These are phyloP conservation scores for Magnusiomyces suaveolens DNA, from an alignment of 1,139 yeast species.

Conservation along the genomic window DNA sequence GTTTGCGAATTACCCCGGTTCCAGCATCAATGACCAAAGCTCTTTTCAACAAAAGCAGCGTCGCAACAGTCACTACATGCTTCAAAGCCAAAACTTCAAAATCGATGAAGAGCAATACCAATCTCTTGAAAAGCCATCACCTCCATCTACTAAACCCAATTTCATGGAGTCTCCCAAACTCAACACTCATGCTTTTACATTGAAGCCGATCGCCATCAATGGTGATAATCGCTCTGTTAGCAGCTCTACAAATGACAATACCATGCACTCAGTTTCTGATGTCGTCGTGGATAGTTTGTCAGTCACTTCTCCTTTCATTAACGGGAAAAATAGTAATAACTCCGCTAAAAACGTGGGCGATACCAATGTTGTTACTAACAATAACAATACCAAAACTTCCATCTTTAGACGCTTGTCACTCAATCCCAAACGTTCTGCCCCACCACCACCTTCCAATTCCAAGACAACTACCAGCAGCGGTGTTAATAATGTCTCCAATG, in stretches of 20 bases:
- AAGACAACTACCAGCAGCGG: no score
- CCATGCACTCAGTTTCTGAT: not conserved
- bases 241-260: not conserved
- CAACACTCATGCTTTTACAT: not conserved
- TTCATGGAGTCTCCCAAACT: constrained; percentile 6
- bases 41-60: not conserved
- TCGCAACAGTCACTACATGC: not conserved
- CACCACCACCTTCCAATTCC: constrained; percentile 9
- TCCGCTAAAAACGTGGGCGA: not conserved
- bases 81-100: not conserved
- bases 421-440: constrained; percentile 13
- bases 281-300: not conserved
- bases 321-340: not conserved
- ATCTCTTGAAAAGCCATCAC: not conserved
- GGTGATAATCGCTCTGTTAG: not conserved
- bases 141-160: not conserved
- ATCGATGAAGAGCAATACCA: not conserved
- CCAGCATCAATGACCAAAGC: not conserved
- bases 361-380: not conserved
- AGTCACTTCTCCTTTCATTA: not conserved
- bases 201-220: not conserved
- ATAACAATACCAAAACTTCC: not conserved
- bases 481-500: not conserved
- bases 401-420: constrained; percentile 10
- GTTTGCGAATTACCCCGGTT: not conserved